These are phyloP conservation scores for Spatholobus suberectus DNA, from an alignment of 306 rosid genomes.

Conservation along the genomic window DNA sequence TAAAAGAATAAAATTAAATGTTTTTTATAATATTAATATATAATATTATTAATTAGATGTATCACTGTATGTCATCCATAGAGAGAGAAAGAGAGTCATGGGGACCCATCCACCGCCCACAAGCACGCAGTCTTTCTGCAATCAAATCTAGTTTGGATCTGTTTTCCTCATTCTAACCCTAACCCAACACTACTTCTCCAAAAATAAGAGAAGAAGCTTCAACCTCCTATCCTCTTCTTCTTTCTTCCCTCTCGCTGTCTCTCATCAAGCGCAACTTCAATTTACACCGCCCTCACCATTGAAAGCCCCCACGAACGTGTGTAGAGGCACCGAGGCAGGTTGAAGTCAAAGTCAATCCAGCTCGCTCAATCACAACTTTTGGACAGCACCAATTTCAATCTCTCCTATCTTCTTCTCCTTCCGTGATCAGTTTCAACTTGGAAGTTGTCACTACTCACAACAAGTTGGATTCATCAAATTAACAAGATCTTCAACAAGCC, in stretches of 20 bases:
- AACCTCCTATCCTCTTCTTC: neutral
- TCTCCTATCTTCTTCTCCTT: neutral
- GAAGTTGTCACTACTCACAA: neutral
- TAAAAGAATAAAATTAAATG: too few relatives aligned
- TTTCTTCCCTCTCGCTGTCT: slow-evolving; percentile 4
- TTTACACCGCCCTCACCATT: neutral
- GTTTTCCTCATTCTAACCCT: slow-evolving; percentile 56
- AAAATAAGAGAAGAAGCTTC: neutral
- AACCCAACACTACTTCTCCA: slow-evolving; percentile 22
- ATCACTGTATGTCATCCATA: neutral
- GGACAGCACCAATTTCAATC: neutral
- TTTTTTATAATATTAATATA: neutral
- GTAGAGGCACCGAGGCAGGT: neutral
- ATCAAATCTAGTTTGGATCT: slow-evolving; percentile 60
- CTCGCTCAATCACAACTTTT: slow-evolving; percentile 16
- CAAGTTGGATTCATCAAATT: slow-evolving; percentile 12
- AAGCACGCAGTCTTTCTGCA: slow-evolving; percentile 66
- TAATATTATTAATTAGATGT: neutral
- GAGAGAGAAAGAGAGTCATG: slow-evolving; percentile 11
- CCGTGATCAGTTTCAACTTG: neutral
- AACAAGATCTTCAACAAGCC: neutral
- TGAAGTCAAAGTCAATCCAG: neutral
- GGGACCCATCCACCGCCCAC: slow-evolving; percentile 88
- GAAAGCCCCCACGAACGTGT: neutral
- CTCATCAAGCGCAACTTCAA: neutral